phyloP scores from a whole-genome alignment of 306 rosid species.

The Fagus sylvatica region DNA sequence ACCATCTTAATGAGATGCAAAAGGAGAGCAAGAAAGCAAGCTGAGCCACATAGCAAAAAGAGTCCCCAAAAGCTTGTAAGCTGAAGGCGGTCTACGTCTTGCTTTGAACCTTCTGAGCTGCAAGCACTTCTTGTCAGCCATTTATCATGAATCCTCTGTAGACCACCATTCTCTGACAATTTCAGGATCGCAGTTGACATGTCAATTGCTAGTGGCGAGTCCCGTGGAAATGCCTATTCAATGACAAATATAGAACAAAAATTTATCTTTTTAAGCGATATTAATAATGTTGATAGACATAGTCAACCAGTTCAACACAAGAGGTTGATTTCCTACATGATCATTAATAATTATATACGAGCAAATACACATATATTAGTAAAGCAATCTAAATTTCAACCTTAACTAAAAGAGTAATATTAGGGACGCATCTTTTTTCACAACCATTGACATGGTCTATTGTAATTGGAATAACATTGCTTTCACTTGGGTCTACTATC shows the following conservation, averaged over 20 bases:
- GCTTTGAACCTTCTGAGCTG: constrained; percentile 54
- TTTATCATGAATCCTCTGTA: constrained; percentile 90
- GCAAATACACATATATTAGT: too few species aligned
- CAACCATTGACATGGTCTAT: too few species aligned
- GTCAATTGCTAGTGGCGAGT: constrained; percentile 88
- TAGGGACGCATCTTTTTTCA: too few species aligned
- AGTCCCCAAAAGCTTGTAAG: constrained; percentile 86
- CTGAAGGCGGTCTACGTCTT: constrained; percentile 67
- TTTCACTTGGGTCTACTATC: too few species aligned
- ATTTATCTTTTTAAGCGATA: too few species aligned
- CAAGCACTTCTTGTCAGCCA: constrained; percentile 79
- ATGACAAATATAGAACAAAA: constrained; percentile 15
- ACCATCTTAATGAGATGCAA: constrained; percentile 41
- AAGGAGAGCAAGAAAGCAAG: constrained; percentile 62
- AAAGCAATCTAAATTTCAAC: too few species aligned
- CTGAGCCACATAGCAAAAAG: constrained; percentile 58
- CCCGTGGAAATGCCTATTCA: constrained; percentile 75
- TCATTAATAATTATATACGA: too few species aligned
- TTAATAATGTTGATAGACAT: too few species aligned
- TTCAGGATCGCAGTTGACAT: constrained; percentile 71
- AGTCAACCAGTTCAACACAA: too few species aligned
- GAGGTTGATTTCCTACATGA: too few species aligned
- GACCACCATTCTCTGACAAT: constrained; percentile 73
- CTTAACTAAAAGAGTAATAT: too few species aligned
- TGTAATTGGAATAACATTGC: too few species aligned